Evolutionary conservation across 2,329 filamentous ascomycete genomes (phyloP).

Genomic region (Apiospora arundinis): DNA sequence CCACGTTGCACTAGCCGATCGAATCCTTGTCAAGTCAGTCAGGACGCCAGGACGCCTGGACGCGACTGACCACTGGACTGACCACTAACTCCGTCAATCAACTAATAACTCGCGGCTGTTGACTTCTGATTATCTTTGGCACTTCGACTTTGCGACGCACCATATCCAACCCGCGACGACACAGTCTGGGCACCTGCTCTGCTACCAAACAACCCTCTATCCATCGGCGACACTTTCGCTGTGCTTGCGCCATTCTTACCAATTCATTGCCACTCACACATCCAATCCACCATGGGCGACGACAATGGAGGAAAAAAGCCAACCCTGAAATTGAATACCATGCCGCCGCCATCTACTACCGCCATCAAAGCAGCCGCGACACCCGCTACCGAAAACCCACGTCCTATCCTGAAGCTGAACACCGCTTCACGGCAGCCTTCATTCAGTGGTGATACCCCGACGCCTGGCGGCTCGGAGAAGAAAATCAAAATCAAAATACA

Average conservation of each 20-base stretch:
- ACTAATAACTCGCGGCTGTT: not conserved
- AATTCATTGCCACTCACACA: not conserved
- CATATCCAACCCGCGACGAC: not conserved
- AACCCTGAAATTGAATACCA: conserved; percentile 38
- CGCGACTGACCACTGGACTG: not conserved
- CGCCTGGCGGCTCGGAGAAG: conserved; percentile 38
- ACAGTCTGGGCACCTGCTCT: not conserved
- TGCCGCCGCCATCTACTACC: conserved; percentile 38
- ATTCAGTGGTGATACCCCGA: conserved; percentile 36
- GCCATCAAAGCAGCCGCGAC: conserved; percentile 25
- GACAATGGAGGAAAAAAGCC: conserved; percentile 36
- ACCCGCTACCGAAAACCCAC: conserved; percentile 34
- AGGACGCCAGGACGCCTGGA: not conserved
- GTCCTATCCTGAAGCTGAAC: conserved; percentile 42
- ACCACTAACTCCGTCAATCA: conserved; percentile 10
- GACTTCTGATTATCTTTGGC: not conserved
- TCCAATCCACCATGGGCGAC: conserved; percentile 13
- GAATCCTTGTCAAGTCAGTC: conserved; percentile 10
- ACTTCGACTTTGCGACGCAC: not conserved
- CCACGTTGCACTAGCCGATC: conserved; percentile 8
- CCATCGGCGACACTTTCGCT: not conserved
- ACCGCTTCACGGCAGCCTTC: conserved; percentile 37
- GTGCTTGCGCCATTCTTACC: not conserved
- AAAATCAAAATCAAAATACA: conserved; percentile 50
- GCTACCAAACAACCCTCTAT: no score